Evolutionary conservation across 73 alveolate species (phyloP), one percentile per base, ranked within the genome.

Genomic region (Paramecium pentaurelia): DNA sequence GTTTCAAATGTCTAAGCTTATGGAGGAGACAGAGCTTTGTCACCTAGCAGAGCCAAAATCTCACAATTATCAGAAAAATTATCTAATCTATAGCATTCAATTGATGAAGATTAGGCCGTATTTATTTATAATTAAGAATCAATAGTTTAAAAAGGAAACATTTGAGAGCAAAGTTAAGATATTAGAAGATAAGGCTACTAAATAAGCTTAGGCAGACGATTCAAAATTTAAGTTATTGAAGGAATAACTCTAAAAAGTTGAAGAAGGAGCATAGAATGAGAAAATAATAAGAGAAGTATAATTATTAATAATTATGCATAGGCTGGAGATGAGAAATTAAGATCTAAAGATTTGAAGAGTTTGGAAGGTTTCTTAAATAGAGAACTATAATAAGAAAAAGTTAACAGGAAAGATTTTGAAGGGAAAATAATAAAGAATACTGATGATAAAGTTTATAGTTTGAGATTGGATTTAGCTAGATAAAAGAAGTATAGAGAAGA

Each of bases 401-500:
- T 92, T 37, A 92, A 83, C 38, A 75, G 98, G 32, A 95, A 93
- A 59, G 98, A 95, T 58, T 88, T 86, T 44, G 97, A 95, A 59
- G 93, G 90, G n/a, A 95, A 95, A 77, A 86, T 93, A 8, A 60
- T 93, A 18, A 95, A 95, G 51, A 60, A 88, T 71, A 84, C 95
- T 22, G 98, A 95, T 80, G 98, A 95, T 60, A 95, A 92, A 40
- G 93, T 96, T 12, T 96, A 70, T 70, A 58, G 94, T 18, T 44
- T 96, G 20, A 95, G 90, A 45, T 92, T 95, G 37, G 98, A 96
- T 80, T 49, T 96, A 22, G 97, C 98, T 44, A 95, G 94, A 86
- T 97, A 96, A 40, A 94, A 95, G 90, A 95, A 96, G 70, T 71
- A 85, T 12, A 94, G 98, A 84, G 97, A 96, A 88, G 95, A 92